Percentiles rank a stretch among this genome's conserved stretches.
phyloP scores from a whole-genome alignment of 169 alveolate species.

The Eimeria praecox region DNA sequence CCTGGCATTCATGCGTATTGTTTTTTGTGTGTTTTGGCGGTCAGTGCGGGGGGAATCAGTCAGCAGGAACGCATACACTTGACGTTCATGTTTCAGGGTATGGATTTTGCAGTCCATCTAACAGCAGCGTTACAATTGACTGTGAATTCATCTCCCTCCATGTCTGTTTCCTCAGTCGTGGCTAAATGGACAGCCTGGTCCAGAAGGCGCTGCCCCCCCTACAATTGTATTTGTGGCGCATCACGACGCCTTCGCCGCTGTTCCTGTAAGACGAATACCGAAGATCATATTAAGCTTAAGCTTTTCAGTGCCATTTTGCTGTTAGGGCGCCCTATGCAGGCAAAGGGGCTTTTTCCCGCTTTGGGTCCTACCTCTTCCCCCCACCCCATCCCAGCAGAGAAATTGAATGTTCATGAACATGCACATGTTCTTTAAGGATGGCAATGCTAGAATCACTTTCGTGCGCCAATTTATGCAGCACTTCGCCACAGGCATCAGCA shows the following conservation, averaged over 20 bases:
- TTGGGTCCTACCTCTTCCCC: background rate
- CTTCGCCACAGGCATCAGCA: constrained; percentile 35
- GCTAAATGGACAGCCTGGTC: constrained; percentile 18
- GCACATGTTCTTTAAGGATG: background rate
- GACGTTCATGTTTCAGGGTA: no score
- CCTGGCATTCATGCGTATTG: background rate
- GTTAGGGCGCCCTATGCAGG: background rate
- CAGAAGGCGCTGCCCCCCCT: constrained; percentile 25
- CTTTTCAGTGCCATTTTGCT: no score
- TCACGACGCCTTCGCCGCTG: constrained; percentile 63
- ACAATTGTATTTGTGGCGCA: constrained; percentile 52
- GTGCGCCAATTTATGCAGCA: background rate
- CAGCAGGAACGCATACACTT: background rate
- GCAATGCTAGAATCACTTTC: background rate
- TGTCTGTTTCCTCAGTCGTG: background rate
- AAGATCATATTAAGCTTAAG: background rate
- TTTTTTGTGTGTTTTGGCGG: background rate
- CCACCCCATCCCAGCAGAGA: no score
- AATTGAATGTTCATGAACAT: background rate
- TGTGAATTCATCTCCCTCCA: background rate
- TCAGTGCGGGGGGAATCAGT: background rate
- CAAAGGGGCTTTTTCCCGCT: background rate
- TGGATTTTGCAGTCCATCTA: no score
- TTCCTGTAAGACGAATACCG: background rate
- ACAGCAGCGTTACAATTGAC: background rate